Percentiles rank a stretch among this genome's conserved stretches.
These are phyloP conservation scores for Mucor lusitanicus DNA, from an alignment of 371 early-diverging fungal species.

Conservation along the genomic window DNA sequence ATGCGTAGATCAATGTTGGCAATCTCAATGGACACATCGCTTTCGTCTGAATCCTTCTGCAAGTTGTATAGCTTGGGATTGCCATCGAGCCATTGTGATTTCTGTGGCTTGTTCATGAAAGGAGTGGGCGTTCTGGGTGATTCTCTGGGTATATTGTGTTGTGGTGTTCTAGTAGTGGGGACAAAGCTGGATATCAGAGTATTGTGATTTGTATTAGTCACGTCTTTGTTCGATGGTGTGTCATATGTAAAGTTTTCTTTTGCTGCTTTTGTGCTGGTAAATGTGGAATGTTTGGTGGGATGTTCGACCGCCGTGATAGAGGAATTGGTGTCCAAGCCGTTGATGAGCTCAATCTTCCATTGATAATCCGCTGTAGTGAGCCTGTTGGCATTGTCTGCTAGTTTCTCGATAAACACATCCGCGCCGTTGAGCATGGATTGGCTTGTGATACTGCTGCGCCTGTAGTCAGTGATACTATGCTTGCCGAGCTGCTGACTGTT, in stretches of 20 bases:
- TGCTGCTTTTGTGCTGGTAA: neutral
- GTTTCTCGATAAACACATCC: neutral
- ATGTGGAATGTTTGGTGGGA: neutral
- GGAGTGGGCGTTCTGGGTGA: neutral
- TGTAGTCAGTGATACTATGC: neutral
- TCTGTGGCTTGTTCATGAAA: neutral
- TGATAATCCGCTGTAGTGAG: neutral
- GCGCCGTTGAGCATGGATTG: neutral
- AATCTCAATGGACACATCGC: neutral
- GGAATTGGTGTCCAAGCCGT: neutral
- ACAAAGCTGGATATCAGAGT: neutral
- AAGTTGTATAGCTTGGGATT: constrained; percentile 4
- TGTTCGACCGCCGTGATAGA: neutral
- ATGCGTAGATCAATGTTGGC: neutral
- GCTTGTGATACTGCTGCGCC: neutral
- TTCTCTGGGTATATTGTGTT: neutral
- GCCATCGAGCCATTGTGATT: constrained; percentile 7
- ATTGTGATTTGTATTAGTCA: neutral
- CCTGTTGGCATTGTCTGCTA: neutral
- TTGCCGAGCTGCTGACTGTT: neutral
- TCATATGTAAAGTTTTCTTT: neutral
- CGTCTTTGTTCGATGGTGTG: neutral
- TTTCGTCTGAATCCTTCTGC: neutral
- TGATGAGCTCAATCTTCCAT: neutral
- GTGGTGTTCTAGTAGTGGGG: neutral